Evolutionary conservation across 2,329 filamentous ascomycete genomes (phyloP).

Genomic region (Fusarium mangiferae): DNA sequence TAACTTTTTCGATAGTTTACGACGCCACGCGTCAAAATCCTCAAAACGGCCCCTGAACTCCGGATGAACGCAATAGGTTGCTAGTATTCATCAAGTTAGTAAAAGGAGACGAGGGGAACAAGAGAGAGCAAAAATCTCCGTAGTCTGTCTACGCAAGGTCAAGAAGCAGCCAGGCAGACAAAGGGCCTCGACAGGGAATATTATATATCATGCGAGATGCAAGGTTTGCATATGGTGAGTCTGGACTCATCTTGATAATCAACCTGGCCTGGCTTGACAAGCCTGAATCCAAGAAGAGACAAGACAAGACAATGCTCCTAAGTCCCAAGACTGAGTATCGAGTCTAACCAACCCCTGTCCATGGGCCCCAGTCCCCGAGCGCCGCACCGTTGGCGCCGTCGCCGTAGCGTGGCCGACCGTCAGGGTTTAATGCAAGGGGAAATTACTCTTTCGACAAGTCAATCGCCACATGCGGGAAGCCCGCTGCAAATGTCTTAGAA

Average conservation of each 20-base stretch:
- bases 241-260: slow-evolving; percentile 4
- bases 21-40: slow-evolving; percentile 16
- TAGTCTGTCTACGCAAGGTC: not conserved
- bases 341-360: slow-evolving; percentile 12
- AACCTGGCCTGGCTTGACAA: not conserved
- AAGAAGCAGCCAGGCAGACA: not conserved
- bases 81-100: slow-evolving; percentile 15
- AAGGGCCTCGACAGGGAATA: not conserved
- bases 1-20: slow-evolving; percentile 15
- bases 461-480: slow-evolving; percentile 2
- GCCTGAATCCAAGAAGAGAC: not conserved
- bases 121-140: slow-evolving; percentile 6
- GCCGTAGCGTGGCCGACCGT: slow-evolving; percentile 36
- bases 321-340: slow-evolving; percentile 17
- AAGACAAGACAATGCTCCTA: not conserved
- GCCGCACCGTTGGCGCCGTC: slow-evolving; percentile 45
- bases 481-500: slow-evolving; percentile 10
- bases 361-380: slow-evolving; percentile 21
- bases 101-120: not conserved
- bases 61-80: not conserved
- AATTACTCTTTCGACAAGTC: slow-evolving; percentile 26
- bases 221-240: not conserved
- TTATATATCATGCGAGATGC: not conserved
- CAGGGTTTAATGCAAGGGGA: slow-evolving; percentile 45
- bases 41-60: not conserved